Evolutionary conservation across 106 monocot genomes (phyloP).

Genomic region (Hemerocallis citrina): DNA sequence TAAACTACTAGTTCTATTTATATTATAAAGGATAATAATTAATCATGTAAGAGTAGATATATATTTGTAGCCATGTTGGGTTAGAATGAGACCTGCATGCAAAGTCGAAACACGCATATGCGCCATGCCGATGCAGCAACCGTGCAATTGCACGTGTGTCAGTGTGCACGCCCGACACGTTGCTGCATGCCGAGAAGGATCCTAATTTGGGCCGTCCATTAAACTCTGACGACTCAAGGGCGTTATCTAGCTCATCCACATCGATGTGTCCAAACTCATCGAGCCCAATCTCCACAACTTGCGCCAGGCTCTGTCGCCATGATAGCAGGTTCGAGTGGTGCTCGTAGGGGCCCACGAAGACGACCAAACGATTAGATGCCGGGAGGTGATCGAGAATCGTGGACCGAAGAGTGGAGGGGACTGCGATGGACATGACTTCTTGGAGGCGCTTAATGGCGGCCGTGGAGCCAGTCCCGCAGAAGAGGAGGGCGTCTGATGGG

Average conservation of each 20-base stretch:
- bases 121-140: slow-evolving; percentile 51
- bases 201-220: slow-evolving; percentile 47
- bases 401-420: slow-evolving; percentile 40
- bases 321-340: slow-evolving; percentile 83
- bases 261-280: slow-evolving; percentile 29
- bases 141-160: slow-evolving; percentile 52
- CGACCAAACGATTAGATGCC: slow-evolving; percentile 47
- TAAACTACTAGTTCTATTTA: too few relatives aligned
- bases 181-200: slow-evolving; percentile 79
- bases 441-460: slow-evolving; percentile 72
- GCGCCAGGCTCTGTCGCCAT: slow-evolving; percentile 61
- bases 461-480: slow-evolving; percentile 63
- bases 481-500: slow-evolving; percentile 43
- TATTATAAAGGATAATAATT: too few relatives aligned
- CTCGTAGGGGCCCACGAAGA: slow-evolving; percentile 70
- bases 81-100: slow-evolving; percentile 56
- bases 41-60: too few relatives aligned
- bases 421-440: slow-evolving; percentile 54
- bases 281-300: slow-evolving; percentile 60
- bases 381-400: slow-evolving; percentile 19
- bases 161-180: slow-evolving; percentile 53
- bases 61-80: too few relatives aligned
- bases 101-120: slow-evolving; percentile 72
- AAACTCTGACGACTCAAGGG: slow-evolving; percentile 19
- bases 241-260: slow-evolving; percentile 14